Evolutionary conservation across 176 grass and related monocot species (phyloP), one percentile per base, ranked within the genome.

Genomic region (Zoysia pacifica): DNA sequence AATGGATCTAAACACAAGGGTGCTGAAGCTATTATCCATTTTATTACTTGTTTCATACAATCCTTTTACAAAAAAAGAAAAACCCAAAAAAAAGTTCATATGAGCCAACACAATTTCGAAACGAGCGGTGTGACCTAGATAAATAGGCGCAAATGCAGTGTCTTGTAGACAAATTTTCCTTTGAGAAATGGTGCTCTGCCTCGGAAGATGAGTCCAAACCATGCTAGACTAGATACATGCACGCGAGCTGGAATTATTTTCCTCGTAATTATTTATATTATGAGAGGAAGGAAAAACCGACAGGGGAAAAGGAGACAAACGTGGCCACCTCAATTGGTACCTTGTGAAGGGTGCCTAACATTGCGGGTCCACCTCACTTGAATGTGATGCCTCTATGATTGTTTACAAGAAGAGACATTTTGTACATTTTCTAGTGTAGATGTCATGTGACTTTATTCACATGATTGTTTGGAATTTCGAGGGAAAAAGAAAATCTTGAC

Each of bases 251-350:
- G 65, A 77, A 14, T 66, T 71, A 28, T 28, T 28, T 62, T 16
- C 46, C 1, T 4, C 63, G 20, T 18, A n/a, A 65, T 58, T 9
- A 43, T 6, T 76, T 28, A 28, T 65, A 20, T 76, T 70, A 38
- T 63, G 56, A 9, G 47, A 61, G 28, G 45, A 63, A 28, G 28
- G 28, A 48, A 68, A 80, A 51, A 69, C 2, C 15, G 50, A 42
- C 8, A 39, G 37, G 28, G 38, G 10, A 53, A 79, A 73, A 51
- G 9, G 46, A 43, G 75, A 80, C 65, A 89, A 81, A 66, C 72
- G 45, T 85, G 58, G n/a, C 36, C 66, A 81, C 71, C 72, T 81
- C 87, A 76, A 81, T 85, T 85, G 80, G 75, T 82, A 56, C n/a
- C 8, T 69, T 75, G 36, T 49, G 49, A 70, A 76, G 72, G 40